Evolutionary conservation across 768 basidiomycete species (phyloP), one percentile per base, ranked within the genome.

Genomic region (Leucosporidium creatinivorum): DNA sequence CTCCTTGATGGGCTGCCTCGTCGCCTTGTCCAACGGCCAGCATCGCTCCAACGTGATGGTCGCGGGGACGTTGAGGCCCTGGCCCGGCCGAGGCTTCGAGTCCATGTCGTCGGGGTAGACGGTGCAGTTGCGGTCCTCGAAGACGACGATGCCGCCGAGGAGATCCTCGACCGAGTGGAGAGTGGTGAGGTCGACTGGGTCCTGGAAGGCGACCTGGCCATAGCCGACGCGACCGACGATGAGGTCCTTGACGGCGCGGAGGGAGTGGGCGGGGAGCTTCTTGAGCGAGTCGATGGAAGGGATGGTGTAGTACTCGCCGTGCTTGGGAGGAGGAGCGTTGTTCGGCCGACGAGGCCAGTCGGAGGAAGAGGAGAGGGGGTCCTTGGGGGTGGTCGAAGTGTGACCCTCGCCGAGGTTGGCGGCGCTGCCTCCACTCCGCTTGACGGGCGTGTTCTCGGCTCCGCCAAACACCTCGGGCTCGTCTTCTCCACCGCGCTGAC

Each of bases 241-340:
- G 73, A 99, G 85, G 70, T 86, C 86, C 65, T 84, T 80, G 75
- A 93, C 86, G 23, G 86, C 79, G 10, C 85, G 84, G 30, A 98
- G 80, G 63, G 91, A 85, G 70, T 87, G 84, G 75, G 87, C 85
- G 25, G 89, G 84, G 30, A 84, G 81, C 65, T 85, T 84, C 75
- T 86, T 85, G 69, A 98, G 84, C 39, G 83, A 83, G 44, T 83
- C 80, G 66, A 97, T 79, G 62, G 86, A 84, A 18, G 96, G 96
- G 70, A 86, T 86, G 65, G 88, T 85, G 84, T 86, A 97, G 80
- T 98, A 99, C 68, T 96, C 91, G 51, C 93, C 96, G 69, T 92
- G 86, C 68, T 84, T 81, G 23, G 78, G 78, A 25, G 80, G 73
- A 18, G 75, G 61, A 19, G 72, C 25, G n/a, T 57, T 8, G 36